phyloP scores from a whole-genome alignment of 208 protist genomes.

The Wallacemonas sp. region DNA sequence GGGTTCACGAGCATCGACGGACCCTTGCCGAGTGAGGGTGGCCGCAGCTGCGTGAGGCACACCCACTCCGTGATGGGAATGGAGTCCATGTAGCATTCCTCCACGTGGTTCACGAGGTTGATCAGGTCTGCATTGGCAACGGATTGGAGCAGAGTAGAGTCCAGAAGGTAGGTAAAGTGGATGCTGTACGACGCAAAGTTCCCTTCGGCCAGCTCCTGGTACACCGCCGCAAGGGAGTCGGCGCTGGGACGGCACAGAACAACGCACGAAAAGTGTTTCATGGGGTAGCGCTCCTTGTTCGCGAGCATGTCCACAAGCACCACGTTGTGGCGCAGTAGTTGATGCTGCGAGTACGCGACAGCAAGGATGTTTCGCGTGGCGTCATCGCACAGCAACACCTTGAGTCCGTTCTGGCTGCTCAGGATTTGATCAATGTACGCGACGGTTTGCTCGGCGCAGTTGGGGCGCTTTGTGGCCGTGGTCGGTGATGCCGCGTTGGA shows the following conservation, averaged over 20 bases:
- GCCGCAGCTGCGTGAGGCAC: conserved; percentile 66
- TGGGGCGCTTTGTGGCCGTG: conserved; percentile 28
- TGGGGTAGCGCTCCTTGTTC: conserved; percentile 81
- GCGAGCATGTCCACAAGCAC: conserved; percentile 96
- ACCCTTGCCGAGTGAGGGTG: conserved; percentile 31
- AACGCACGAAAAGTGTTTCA: conserved; percentile 94
- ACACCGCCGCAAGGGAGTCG: conserved; percentile 82
- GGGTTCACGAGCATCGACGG: conserved; percentile 58
- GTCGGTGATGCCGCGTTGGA: conserved; percentile 1
- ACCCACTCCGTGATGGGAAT: conserved; percentile 88
- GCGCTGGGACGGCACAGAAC: conserved; percentile 91
- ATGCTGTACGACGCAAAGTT: conserved; percentile 82
- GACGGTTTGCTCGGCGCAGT: conserved; percentile 79
- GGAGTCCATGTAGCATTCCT: conserved; percentile 95
- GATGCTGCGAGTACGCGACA: conserved; percentile 94
- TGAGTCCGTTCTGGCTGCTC: conserved; percentile 63
- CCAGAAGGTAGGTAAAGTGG: conserved; percentile 94
- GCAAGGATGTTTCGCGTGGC: conserved; percentile 92
- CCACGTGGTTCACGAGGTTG: conserved; percentile 89
- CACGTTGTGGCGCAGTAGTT: conserved; percentile 97
- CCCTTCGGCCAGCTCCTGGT: conserved; percentile 92
- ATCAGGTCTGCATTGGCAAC: conserved; percentile 95
- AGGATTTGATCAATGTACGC: conserved; percentile 74
- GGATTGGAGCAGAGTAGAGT: conserved; percentile 73
- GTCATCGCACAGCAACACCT: conserved; percentile 96